A percentile compares a stretch with the other conserved stretches of the same genome.
These are phyloP conservation scores for Cocos nucifera DNA, from an alignment of 176 grass and related monocot species.

Conservation along the genomic window DNA sequence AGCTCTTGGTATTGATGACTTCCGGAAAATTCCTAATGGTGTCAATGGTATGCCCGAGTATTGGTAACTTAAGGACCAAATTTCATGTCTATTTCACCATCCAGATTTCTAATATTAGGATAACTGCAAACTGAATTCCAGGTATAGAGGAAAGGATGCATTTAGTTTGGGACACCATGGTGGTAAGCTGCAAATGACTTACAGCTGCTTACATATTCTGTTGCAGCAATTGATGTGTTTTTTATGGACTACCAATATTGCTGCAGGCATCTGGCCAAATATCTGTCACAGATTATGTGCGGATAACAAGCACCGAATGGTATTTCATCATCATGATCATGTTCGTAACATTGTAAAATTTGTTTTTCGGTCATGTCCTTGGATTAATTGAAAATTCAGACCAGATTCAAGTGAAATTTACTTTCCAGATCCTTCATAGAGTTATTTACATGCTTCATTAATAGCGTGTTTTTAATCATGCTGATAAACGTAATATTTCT, in stretches of 20 bases:
- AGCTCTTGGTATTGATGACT: conserved; percentile 80
- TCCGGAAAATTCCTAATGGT: conserved; percentile 90
- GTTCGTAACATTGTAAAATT: not conserved
- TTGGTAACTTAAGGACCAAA: too few species aligned
- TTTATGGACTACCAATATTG: conserved; percentile 12
- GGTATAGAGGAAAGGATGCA: conserved; percentile 95
- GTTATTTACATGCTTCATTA: too few species aligned
- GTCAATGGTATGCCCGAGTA: conserved; percentile 57
- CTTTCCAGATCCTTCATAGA: too few species aligned
- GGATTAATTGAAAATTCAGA: too few species aligned
- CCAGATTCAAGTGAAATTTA: too few species aligned
- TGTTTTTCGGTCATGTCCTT: too few species aligned
- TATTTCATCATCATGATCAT: conserved; percentile 15
- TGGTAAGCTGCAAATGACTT: conserved; percentile 44
- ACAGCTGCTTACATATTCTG: too few species aligned
- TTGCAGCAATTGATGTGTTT: conserved; percentile 12
- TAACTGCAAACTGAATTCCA: conserved; percentile 13
- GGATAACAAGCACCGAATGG: conserved; percentile 89
- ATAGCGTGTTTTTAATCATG: too few species aligned
- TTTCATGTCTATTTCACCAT: too few species aligned
- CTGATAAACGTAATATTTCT: too few species aligned
- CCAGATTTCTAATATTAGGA: too few species aligned
- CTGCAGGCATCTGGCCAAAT: conserved; percentile 70
- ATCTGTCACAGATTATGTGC: conserved; percentile 77
- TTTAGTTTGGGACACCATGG: conserved; percentile 91